Conservation (phyloP, 768 basidiomycete genomes). For the Tylopilus subfusipes region DNA sequence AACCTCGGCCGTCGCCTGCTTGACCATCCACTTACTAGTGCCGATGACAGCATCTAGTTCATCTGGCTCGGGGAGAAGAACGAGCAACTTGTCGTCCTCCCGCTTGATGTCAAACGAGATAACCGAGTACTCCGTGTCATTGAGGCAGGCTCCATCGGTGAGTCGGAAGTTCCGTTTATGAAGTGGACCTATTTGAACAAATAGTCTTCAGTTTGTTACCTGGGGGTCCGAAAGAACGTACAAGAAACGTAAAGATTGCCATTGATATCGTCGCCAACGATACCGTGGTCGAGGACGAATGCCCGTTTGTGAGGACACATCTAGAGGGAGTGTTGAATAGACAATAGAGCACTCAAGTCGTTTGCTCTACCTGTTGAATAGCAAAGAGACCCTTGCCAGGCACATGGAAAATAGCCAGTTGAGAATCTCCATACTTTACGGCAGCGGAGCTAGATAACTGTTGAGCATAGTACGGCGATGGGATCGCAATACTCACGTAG, state of each 20-base stretch:
- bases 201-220: not conserved
- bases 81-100: conserved; percentile 40
- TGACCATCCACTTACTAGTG: conserved; percentile 62
- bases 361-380: conserved; percentile 56
- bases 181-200: conserved; percentile 44
- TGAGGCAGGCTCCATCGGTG: conserved; percentile 53
- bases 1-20: conserved; percentile 46
- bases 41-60: conserved; percentile 61
- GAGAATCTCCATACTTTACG: conserved; percentile 60
- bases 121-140: conserved; percentile 56
- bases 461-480: not conserved
- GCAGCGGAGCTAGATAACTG: conserved; percentile 37
- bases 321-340: conserved; percentile 16
- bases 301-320: conserved; percentile 54
- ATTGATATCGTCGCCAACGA: conserved; percentile 60
- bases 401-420: conserved; percentile 66
- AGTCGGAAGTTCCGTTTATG: conserved; percentile 68
- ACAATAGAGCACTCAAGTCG: not conserved
- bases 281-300: conserved; percentile 67
- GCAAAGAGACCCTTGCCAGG: conserved; percentile 57
- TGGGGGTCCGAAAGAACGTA: conserved; percentile 24
- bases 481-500: conserved; percentile 37
- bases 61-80: conserved; percentile 49
- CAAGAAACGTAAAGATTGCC: conserved; percentile 51
- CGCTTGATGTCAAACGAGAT: conserved; percentile 57